Evolutionary conservation across 1,284 basidiomycete species (phyloP), one percentile per base, ranked within the genome.

Genomic region (Cystobasidiaceae sp.): DNA sequence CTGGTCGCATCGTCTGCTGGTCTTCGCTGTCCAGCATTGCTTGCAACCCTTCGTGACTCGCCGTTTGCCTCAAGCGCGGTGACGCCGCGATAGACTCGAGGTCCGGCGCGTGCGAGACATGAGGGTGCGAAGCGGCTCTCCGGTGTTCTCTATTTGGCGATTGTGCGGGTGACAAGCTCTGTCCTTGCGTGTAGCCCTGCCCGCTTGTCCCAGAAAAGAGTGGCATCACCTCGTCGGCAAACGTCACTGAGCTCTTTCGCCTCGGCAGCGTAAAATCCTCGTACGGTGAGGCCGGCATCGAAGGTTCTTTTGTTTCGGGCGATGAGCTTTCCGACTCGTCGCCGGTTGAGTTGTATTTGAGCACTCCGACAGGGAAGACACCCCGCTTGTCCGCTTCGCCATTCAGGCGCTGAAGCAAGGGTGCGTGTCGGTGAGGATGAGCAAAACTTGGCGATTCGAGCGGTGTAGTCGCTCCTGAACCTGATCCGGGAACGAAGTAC

Each of bases 191-290:
- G n/a, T n/a, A n/a, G n/a, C n/a, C n/a, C n/a, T n/a, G n/a, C n/a
- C n/a, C n/a, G n/a, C n/a, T n/a, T n/a, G n/a, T n/a, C n/a, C n/a
- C n/a, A 39, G 11, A 32, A 30, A 41, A 21, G 6, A 23, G 5
- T 1, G 37, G 2, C 19, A 25, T 2, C 0, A 52, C 9, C 4
- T 2, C 60, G 27, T 62, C 60, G 17, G 49, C 60, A 44, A 62
- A 62, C 1, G 60, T 62, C 17, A 62, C 49, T 54, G 60, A 62
- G 27, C 60, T 54, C 25, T 52, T 62, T 41, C 60, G 33, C 6
- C 49, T 44, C 2, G 45, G n/a, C n/a, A n/a, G n/a, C n/a, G n/a
- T n/a, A n/a, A n/a, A n/a, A n/a, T n/a, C n/a, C n/a, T n/a, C n/a
- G n/a, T n/a, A n/a, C n/a, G n/a, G n/a, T n/a, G n/a, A n/a, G n/a